Conservation (phyloP, 306 rosid genomes). For the Hippophae tibetana region DNA sequence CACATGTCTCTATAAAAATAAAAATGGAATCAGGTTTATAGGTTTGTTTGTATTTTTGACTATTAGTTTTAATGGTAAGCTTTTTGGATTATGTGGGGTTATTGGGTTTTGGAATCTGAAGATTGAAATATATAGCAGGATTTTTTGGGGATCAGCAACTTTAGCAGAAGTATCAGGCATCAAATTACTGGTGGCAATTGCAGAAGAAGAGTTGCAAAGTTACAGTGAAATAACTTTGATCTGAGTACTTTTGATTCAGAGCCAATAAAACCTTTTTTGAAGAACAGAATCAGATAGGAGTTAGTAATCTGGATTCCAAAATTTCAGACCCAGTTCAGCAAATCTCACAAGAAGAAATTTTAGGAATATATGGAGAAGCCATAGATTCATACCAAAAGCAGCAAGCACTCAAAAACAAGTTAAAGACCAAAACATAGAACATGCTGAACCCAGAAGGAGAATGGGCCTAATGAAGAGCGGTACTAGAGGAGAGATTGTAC, state of each 20-base stretch:
- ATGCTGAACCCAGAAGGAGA: conserved; percentile 11
- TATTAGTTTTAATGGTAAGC: conserved; percentile 9
- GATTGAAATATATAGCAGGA: conserved; percentile 34
- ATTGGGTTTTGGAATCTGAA: conserved; percentile 38
- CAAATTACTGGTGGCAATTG: conserved; percentile 22
- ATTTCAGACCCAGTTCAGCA: conserved; percentile 13
- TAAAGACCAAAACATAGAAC: conserved; percentile 5
- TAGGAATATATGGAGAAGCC: conserved; percentile 18
- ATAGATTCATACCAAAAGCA: conserved; percentile 17
- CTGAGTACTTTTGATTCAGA: conserved; percentile 1
- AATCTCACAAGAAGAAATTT: conserved; percentile 23
- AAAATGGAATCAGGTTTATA: conserved; percentile 7
- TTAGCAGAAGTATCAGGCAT: conserved; percentile 24
- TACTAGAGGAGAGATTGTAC: conserved; percentile 52
- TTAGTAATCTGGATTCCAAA: conserved; percentile 39
- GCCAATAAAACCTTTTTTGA: conserved; percentile 13
- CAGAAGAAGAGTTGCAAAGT: conserved; percentile 10
- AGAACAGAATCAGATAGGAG: conserved; percentile 7
- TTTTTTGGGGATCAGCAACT: conserved; percentile 37
- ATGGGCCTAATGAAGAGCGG: conserved; percentile 53
- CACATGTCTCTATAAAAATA: background rate
- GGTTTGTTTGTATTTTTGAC: conserved; percentile 4
- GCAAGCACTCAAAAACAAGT: background rate
- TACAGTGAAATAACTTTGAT: conserved; percentile 6
- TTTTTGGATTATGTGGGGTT: conserved; percentile 19